Conservation (phyloP, 2,329 filamentous ascomycete genomes). For the Tolypocladium ovalisporum region DNA sequence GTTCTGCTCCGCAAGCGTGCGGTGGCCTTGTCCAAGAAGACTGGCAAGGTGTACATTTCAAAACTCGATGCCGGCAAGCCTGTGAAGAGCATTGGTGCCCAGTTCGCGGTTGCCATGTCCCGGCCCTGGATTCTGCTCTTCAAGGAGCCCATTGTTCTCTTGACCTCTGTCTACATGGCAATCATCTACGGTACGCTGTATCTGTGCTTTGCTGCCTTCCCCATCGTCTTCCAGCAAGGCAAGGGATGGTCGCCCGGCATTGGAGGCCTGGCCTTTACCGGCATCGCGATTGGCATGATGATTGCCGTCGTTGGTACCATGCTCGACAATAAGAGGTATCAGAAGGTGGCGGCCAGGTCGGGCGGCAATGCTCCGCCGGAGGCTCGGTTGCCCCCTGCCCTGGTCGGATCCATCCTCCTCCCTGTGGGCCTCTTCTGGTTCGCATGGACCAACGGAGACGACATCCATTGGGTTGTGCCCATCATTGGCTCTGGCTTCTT, state of each 20-base stretch:
- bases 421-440: constrained; percentile 56
- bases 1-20: constrained; percentile 44
- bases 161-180: constrained; percentile 54
- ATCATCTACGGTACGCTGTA: constrained; percentile 46
- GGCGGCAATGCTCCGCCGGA: constrained; percentile 53
- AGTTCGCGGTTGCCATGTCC: constrained; percentile 45
- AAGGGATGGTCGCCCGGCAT: constrained; percentile 48
- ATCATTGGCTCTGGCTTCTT: constrained; percentile 33
- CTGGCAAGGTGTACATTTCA: constrained; percentile 44
- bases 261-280: constrained; percentile 51
- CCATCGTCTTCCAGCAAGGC: constrained; percentile 49
- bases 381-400: constrained; percentile 46
- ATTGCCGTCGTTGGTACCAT: constrained; percentile 41
- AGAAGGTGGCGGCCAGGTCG: constrained; percentile 27
- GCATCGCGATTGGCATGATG: constrained; percentile 53
- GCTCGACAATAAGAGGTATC: constrained; percentile 43
- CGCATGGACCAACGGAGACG: constrained; percentile 48
- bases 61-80: constrained; percentile 33
- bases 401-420: constrained; percentile 47
- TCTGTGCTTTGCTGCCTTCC: constrained; percentile 43
- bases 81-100: constrained; percentile 28
- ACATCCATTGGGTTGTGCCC: constrained; percentile 46
- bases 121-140: constrained; percentile 57
- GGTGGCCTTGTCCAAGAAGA: constrained; percentile 34
- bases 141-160: constrained; percentile 54